Conservation (phyloP, 2,329 filamentous ascomycete species). For the Teratosphaeria gauchensis region DNA sequence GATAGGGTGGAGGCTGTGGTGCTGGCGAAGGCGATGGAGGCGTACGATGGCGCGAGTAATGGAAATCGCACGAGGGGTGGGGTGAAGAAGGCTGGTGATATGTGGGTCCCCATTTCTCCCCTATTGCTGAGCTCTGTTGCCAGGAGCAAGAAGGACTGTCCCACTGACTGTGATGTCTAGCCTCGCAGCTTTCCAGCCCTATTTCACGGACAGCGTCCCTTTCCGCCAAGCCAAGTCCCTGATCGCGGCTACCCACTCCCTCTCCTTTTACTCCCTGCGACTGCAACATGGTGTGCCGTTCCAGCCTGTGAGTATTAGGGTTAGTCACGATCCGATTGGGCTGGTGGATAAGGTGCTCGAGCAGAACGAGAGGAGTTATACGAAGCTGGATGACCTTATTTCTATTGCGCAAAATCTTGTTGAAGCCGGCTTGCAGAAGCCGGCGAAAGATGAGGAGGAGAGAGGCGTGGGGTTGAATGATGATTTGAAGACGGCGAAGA, state of each 20-base stretch:
- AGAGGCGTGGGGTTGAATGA: background rate
- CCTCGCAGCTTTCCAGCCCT: slow-evolving; percentile 53
- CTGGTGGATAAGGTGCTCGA: slow-evolving; percentile 65
- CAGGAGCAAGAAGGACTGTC: background rate
- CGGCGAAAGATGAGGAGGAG: background rate
- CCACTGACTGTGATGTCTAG: slow-evolving; percentile 29
- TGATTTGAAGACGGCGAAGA: slow-evolving; percentile 6
- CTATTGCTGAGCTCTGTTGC: background rate
- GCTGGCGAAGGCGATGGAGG: slow-evolving; percentile 53
- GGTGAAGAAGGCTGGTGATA: slow-evolving; percentile 66
- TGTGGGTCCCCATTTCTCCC: slow-evolving; percentile 40
- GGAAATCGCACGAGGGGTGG: slow-evolving; percentile 67
- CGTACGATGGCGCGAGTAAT: slow-evolving; percentile 76
- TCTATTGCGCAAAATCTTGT: slow-evolving; percentile 60
- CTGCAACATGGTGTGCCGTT: slow-evolving; percentile 74
- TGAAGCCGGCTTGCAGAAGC: slow-evolving; percentile 34
- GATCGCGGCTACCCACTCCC: slow-evolving; percentile 60
- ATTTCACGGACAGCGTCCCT: slow-evolving; percentile 44
- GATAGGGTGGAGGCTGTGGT: slow-evolving; percentile 51
- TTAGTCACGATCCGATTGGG: slow-evolving; percentile 63
- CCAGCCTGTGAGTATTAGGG: slow-evolving; percentile 66
- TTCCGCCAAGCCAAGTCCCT: slow-evolving; percentile 53
- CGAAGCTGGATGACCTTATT: slow-evolving; percentile 62
- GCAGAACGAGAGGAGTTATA: slow-evolving; percentile 66
- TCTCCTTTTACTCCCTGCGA: slow-evolving; percentile 68